Base-by-base conservation (phyloP, 2,329 filamentous ascomycete genomes). In the Ceratocystis colombiana region DNA sequence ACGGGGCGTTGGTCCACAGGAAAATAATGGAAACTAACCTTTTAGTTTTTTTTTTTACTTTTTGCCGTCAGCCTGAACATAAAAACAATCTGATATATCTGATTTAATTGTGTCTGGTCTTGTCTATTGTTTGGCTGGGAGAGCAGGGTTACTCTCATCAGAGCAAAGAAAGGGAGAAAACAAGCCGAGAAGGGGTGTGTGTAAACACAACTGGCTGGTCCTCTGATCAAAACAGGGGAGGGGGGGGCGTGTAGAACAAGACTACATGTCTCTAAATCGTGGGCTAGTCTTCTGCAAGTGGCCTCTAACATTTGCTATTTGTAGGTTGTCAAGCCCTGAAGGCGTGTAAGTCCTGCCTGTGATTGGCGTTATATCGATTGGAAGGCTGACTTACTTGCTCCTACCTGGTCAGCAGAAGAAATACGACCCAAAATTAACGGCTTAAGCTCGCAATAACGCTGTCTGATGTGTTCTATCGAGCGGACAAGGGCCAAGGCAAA, bases 31-130 rank as follows among this genome's bases (percentile, higher is more conserved):
- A 53, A 25, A 25, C 6, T 15, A 8, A 12, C 37, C 37, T 37
- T 37, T 10, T 37, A 10, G 8, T 12, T 37, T 37, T 3, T 37
- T 41, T 41, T 59, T 4, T 17, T 8, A 17, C 15, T 30, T 20
- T 59, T 59, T 37, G 55, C 55, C 28, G 15, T 59, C 55, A 59
- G 55, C 55, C 55, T 37, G 28, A 59, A 59, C 55, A 10, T 30
- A 59, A 59, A 30, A 30, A 59, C 55, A 59, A 37, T 59, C 55
- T 59, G 55, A 59, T 59, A 59, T 59, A 59, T 59, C 55, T 59
- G 55, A 59, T 59, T 59, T 30, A 30, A 37, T 10, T 59, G 8
- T 10, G 48, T 22, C 48, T 53, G 25, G 48, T 5, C 48, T 59
- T 15, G 37, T 41, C 28, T 59, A n/a, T 59, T 59, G 55, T 20